Base-by-base conservation (phyloP, 139 green algal genomes). In the Limnomonas spitsbergensis region DNA sequence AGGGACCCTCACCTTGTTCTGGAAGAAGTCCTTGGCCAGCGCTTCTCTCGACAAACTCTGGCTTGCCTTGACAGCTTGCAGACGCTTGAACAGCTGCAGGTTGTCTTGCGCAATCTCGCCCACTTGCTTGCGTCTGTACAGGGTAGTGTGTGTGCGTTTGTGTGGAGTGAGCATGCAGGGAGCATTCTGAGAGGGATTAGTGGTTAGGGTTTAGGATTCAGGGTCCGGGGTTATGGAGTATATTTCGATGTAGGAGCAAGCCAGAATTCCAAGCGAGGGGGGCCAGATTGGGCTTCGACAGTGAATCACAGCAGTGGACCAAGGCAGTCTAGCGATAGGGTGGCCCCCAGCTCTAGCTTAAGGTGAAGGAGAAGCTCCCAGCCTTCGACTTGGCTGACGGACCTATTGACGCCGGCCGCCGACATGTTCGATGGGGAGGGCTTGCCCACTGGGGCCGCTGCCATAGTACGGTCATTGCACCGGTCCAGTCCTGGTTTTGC, bases 31-130 rank as follows among this genome's bases (percentile, higher is more conserved):
- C 69, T 87, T 84, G 42, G 24, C 47, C 53, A 87, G 78, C 40
- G 0, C 37, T 0, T 84, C 70, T 0, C 78, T 68, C 35, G 73
- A 73, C 34, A 87, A n/a, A 32, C 34, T 32, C 4, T 42, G 24
- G 36, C 9, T 53, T 27, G 68, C 7, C 68, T 74, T 74, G 35
- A 74, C 34, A 32, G 20, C 68, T 32, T 74, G 82, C 76, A 84
- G 75, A 52, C 83, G 79, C 76, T 87, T 87, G 79, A 78, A 87
- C 54, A 87, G 66, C 35, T 78, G 72, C 32, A 87, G 79, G 70
- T 87, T 87, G 71, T 87, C 76, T 66, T 87, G 79, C 3, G 83
- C 83, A 38, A 84, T 87, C 40, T 77, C 61, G 66, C 84, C 83
- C 71, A 81, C 83, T 37, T 78, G 75, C 37, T 42, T 61, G 53